Evolutionary conservation across 148 eudicot genomes (phyloP).

Genomic region (Vaccinium darrowii): DNA sequence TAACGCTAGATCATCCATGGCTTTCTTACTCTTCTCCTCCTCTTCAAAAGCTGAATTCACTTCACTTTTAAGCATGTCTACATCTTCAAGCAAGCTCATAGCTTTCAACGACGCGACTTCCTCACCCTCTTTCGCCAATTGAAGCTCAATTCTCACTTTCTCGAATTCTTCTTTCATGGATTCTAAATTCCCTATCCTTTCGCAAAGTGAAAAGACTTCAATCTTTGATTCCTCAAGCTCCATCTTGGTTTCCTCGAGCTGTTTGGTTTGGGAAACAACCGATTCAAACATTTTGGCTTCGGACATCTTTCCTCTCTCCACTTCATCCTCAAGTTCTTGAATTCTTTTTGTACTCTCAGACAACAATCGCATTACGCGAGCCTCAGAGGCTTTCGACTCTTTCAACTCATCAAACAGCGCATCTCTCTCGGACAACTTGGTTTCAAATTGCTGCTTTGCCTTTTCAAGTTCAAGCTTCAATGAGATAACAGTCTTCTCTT

Average conservation of each 20-base stretch:
- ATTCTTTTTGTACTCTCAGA: constrained; percentile 34
- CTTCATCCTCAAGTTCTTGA: constrained; percentile 51
- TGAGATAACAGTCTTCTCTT: constrained; percentile 40
- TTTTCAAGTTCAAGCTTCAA: constrained; percentile 42
- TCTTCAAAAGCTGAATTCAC: constrained; percentile 56
- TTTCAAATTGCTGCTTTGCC: constrained; percentile 37
- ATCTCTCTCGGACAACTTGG: constrained; percentile 32
- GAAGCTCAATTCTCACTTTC: constrained; percentile 17
- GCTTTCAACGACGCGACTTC: constrained; percentile 23
- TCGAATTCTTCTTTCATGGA: background rate
- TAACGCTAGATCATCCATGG: constrained; percentile 87
- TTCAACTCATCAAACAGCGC: constrained; percentile 24
- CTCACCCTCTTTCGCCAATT: constrained; percentile 24
- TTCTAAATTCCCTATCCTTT: constrained; percentile 25
- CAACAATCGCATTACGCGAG: constrained; percentile 17
- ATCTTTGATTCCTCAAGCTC: constrained; percentile 54
- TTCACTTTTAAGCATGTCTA: constrained; percentile 48
- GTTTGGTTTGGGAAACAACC: constrained; percentile 35
- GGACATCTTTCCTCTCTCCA: constrained; percentile 40
- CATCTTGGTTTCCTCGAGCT: constrained; percentile 48
- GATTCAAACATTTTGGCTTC: constrained; percentile 42
- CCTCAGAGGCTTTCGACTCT: constrained; percentile 26
- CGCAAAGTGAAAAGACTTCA: constrained; percentile 40
- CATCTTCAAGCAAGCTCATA: constrained; percentile 34
- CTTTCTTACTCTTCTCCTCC: constrained; percentile 71